A percentile compares a stretch with the other conserved stretches of the same genome.
Evolutionary conservation across 306 rosid species (phyloP).

Genomic region (Rosa rugosa): DNA sequence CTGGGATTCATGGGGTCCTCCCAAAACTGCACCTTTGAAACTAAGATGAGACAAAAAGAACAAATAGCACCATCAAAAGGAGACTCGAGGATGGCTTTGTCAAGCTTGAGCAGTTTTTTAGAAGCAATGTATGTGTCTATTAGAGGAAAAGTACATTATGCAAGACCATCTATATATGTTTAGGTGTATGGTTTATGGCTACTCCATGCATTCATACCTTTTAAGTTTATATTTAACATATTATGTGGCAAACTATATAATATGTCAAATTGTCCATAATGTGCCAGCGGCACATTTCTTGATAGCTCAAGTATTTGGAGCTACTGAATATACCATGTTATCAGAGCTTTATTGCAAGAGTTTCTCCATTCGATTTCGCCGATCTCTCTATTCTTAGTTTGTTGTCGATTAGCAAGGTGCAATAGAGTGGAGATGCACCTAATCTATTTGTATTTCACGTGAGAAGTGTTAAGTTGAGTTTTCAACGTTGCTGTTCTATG

Average conservation of each 20-base stretch:
- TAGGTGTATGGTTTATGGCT: not conserved
- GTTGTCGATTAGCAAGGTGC: no score
- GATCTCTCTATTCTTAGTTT: no score
- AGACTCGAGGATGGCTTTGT: slow-evolving; percentile 3
- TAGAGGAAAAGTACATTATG: not conserved
- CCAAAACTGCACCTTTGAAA: not conserved
- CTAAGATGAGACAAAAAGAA: slow-evolving; percentile 7
- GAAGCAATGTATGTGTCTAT: not conserved
- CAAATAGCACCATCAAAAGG: not conserved
- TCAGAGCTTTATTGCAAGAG: no score
- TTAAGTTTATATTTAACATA: no score
- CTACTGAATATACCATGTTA: no score
- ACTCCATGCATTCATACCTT: not conserved
- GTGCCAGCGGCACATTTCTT: not conserved
- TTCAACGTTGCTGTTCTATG: no score
- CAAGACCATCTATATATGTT: not conserved
- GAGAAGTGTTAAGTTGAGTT: no score
- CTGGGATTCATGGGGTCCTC: not conserved
- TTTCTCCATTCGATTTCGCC: no score
- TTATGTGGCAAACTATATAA: no score
- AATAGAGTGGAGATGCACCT: no score
- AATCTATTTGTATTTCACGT: no score
- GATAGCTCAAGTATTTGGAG: not conserved
- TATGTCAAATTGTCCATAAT: no score
- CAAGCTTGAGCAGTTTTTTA: not conserved